phyloP scores from a whole-genome alignment of 345 rosid species.

The Brassica juncea region DNA sequence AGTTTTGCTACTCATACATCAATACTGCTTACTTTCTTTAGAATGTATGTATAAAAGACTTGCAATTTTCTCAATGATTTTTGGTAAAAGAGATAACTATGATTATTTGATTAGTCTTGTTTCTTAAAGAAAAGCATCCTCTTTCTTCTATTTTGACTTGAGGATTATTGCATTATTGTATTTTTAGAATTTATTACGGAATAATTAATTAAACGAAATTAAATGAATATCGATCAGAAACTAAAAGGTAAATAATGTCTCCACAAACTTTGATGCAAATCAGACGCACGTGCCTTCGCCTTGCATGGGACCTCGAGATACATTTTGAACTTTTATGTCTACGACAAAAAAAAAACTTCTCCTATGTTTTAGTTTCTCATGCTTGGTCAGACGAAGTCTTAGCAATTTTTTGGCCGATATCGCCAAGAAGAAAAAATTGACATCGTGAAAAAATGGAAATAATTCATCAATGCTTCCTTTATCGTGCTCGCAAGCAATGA shows the following conservation, averaged over 20 bases:
- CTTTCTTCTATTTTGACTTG: conserved; percentile 4
- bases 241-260: conserved; percentile 32
- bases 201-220: neutral
- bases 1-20: neutral
- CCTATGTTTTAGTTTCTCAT: conserved; percentile 8
- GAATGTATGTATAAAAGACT: neutral
- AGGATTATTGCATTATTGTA: conserved; percentile 19
- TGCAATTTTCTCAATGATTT: neutral
- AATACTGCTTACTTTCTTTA: neutral
- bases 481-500: conserved; percentile 45
- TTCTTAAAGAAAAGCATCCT: neutral
- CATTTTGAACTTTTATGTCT: conserved; percentile 8
- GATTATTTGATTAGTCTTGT: conserved; percentile 1
- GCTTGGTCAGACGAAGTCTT: neutral
- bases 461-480: conserved; percentile 24
- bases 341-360: neutral
- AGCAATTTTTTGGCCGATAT: neutral
- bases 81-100: neutral
- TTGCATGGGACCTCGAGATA: conserved; percentile 38
- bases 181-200: neutral
- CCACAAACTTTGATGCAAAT: conserved; percentile 55
- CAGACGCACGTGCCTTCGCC: conserved; percentile 60
- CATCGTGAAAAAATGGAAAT: conserved; percentile 5
- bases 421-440: neutral
- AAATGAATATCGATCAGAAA: neutral